These are phyloP conservation scores for Cylindrotheca fusiformis DNA, from an alignment of 108 stramenopile species.

Conservation along the genomic window DNA sequence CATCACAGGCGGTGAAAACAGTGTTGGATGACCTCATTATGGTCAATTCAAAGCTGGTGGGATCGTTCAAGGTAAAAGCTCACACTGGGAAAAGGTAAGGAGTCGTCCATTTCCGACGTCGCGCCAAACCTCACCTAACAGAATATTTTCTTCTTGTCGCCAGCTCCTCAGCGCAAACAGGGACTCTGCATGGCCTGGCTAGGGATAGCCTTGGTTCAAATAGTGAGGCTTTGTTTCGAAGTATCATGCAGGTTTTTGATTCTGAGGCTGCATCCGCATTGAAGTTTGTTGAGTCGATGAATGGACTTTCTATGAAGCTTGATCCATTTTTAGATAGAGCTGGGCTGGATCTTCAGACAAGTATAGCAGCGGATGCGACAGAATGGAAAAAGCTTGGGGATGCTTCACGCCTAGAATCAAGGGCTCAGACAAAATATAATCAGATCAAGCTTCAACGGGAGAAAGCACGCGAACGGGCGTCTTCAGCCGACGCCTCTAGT, in stretches of 20 bases:
- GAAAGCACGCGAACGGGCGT: slow-evolving; percentile 55
- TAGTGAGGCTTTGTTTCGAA: slow-evolving; percentile 35
- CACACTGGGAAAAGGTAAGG: neutral
- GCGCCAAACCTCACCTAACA: slow-evolving; percentile 1
- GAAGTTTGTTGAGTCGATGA: slow-evolving; percentile 20
- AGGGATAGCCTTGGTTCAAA: neutral
- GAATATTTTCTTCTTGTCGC: neutral
- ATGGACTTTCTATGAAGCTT: slow-evolving; percentile 34
- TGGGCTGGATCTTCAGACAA: slow-evolving; percentile 40
- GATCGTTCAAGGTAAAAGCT: neutral
- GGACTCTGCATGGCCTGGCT: slow-evolving; percentile 1
- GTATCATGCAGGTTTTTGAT: slow-evolving; percentile 33
- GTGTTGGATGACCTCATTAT: slow-evolving; percentile 38
- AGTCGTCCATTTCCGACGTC: slow-evolving; percentile 19
- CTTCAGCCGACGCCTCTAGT: slow-evolving; percentile 33
- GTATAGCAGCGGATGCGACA: slow-evolving; percentile 55
- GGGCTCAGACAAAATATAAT: slow-evolving; percentile 48
- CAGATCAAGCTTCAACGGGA: slow-evolving; percentile 44
- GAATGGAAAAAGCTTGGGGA: slow-evolving; percentile 76
- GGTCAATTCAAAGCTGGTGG: neutral
- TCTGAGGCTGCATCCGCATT: slow-evolving; percentile 33
- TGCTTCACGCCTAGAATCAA: slow-evolving; percentile 51
- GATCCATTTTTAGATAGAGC: slow-evolving; percentile 35
- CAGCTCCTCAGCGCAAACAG: slow-evolving; percentile 1
- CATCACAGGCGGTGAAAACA: slow-evolving; percentile 31